Percentiles rank a stretch among this genome's conserved stretches.
Conservation (phyloP, 2,329 filamentous ascomycete species). For the Fusarium begoniae region DNA sequence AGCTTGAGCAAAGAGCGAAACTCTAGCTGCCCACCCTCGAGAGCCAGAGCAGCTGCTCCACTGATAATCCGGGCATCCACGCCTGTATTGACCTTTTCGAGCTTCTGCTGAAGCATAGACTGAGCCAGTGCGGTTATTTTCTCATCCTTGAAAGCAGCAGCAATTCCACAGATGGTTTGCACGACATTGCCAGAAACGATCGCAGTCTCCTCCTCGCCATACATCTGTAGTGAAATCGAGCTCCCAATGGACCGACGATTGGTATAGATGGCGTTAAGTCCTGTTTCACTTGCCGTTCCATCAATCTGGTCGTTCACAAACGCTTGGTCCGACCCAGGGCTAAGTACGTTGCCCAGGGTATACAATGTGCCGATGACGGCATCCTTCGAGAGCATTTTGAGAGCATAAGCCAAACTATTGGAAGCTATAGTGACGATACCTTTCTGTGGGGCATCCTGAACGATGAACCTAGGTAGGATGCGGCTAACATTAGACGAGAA, state of each 20-base stretch:
- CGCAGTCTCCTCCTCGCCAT: slow-evolving; percentile 80
- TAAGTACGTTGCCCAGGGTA: slow-evolving; percentile 94
- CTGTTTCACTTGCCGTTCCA: slow-evolving; percentile 52
- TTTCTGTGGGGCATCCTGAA: slow-evolving; percentile 78
- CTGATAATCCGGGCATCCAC: slow-evolving; percentile 88
- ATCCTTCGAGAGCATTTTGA: slow-evolving; percentile 88
- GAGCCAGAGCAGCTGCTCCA: slow-evolving; percentile 80
- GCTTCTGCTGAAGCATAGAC: slow-evolving; percentile 96
- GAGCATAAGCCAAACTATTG: slow-evolving; percentile 82
- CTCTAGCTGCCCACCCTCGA: slow-evolving; percentile 81
- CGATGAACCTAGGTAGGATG: slow-evolving; percentile 85
- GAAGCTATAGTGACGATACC: slow-evolving; percentile 80
- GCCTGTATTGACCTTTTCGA: slow-evolving; percentile 80
- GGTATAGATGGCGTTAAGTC: slow-evolving; percentile 57
- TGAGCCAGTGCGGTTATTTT: slow-evolving; percentile 94
- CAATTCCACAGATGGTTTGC: slow-evolving; percentile 93
- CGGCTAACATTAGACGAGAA: slow-evolving; percentile 81
- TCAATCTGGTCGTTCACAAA: slow-evolving; percentile 62
- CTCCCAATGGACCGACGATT: slow-evolving; percentile 73
- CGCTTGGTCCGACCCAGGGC: slow-evolving; percentile 69
- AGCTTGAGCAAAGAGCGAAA: slow-evolving; percentile 88
- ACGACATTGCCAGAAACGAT: slow-evolving; percentile 87
- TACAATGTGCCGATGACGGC: slow-evolving; percentile 95
- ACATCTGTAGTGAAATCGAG: slow-evolving; percentile 79
- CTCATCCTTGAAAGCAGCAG: slow-evolving; percentile 80